phyloP scores from a whole-genome alignment of 768 basidiomycete species.

The Pleurotus ostreatus region DNA sequence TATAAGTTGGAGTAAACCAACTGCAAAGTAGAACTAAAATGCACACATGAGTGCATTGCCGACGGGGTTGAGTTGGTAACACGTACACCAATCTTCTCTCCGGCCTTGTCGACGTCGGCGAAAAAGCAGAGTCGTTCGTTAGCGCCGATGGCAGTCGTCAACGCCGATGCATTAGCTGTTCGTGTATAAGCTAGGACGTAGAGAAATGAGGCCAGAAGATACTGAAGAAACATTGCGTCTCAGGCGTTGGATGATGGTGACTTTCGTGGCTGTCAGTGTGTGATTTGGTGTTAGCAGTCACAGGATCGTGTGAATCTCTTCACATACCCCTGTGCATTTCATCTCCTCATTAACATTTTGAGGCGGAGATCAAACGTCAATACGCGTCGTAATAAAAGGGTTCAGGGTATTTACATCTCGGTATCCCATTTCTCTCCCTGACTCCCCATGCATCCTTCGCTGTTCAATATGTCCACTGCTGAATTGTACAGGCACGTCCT shows the following conservation, averaged over 20 bases:
- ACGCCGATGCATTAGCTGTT: slow-evolving; percentile 50
- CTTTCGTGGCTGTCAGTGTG: not conserved
- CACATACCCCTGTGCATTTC: too few species aligned
- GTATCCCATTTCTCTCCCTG: not conserved
- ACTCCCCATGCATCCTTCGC: not conserved
- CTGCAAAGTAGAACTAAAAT: slow-evolving; percentile 94
- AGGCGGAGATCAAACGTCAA: not conserved
- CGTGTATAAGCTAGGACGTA: slow-evolving; percentile 31
- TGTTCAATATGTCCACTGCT: slow-evolving; percentile 5
- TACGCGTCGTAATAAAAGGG: slow-evolving; percentile 1
- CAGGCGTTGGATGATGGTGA: not conserved
- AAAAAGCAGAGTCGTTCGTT: slow-evolving; percentile 91
- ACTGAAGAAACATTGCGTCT: slow-evolving; percentile 23
- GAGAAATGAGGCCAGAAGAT: slow-evolving; percentile 26
- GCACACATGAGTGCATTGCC: slow-evolving; percentile 9
- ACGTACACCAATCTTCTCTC: slow-evolving; percentile 86
- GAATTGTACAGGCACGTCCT: not conserved
- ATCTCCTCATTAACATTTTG: not conserved
- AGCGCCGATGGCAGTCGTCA: slow-evolving; percentile 75
- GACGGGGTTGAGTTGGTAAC: not conserved
- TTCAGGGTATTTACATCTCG: slow-evolving; percentile 2
- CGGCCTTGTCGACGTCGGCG: slow-evolving; percentile 92
- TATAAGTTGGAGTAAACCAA: slow-evolving; percentile 31
- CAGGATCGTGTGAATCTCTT: too few species aligned
- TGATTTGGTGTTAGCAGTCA: not conserved